Conservation (phyloP, 768 basidiomycete genomes). For the Mycena maculata region DNA sequence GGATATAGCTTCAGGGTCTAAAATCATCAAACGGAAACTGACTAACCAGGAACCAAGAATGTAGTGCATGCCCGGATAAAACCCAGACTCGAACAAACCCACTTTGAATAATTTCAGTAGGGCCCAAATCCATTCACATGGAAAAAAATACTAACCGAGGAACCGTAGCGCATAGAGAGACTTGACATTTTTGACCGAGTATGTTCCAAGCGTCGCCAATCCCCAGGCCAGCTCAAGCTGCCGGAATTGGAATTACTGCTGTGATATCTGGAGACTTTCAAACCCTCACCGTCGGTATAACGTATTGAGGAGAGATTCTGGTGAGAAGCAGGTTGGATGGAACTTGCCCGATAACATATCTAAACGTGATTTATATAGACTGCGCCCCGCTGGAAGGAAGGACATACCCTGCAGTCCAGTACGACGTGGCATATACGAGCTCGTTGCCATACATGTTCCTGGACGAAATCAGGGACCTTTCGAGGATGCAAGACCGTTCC, state of each 20-base stretch:
- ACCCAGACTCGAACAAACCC: slow-evolving; percentile 32
- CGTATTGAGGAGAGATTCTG: slow-evolving; percentile 32
- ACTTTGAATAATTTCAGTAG: too few species aligned
- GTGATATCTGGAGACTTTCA: not conserved
- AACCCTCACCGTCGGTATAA: slow-evolving; percentile 31
- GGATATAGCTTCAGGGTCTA: too few species aligned
- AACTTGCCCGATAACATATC: slow-evolving; percentile 36
- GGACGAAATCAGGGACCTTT: not conserved
- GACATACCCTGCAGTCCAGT: slow-evolving; percentile 32
- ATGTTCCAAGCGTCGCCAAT: slow-evolving; percentile 33
- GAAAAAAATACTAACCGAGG: slow-evolving; percentile 13
- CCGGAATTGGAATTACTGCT: not conserved
- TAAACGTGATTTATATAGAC: not conserved
- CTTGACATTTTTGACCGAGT: slow-evolving; percentile 31
- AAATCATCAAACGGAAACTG: too few species aligned
- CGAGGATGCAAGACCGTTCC: not conserved
- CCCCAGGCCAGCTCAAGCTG: slow-evolving; percentile 35
- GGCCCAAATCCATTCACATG: not conserved
- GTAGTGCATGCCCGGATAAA: slow-evolving; percentile 37
- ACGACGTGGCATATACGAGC: slow-evolving; percentile 32
- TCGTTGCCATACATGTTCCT: slow-evolving; percentile 33
- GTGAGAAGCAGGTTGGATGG: slow-evolving; percentile 36
- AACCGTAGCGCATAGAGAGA: slow-evolving; percentile 30
- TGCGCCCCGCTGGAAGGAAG: not conserved
- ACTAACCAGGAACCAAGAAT: slow-evolving; percentile 34